These are phyloP conservation scores for Tolypocladium guangdongense DNA, from an alignment of 2,329 filamentous ascomycete species.

Conservation along the genomic window DNA sequence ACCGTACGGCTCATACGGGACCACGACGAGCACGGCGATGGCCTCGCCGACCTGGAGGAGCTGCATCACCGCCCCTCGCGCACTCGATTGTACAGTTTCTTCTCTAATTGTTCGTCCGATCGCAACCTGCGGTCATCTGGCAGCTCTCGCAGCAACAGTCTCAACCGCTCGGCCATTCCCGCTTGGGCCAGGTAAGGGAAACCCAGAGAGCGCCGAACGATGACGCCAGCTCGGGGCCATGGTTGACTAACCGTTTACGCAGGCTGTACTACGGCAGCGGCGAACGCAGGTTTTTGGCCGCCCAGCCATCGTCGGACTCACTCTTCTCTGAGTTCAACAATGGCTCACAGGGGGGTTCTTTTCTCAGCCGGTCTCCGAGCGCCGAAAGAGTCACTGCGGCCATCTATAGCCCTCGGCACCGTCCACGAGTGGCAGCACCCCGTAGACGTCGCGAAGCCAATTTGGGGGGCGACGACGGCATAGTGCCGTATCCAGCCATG, in stretches of 20 bases:
- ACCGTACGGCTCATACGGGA: slow-evolving; percentile 39
- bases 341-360: slow-evolving; percentile 34
- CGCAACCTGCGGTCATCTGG: slow-evolving; percentile 40
- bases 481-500: slow-evolving; percentile 22
- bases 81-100: slow-evolving; percentile 39
- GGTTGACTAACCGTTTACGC: slow-evolving; percentile 3
- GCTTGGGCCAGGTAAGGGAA: slow-evolving; percentile 40
- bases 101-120: slow-evolving; percentile 38
- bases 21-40: slow-evolving; percentile 54
- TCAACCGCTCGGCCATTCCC: slow-evolving; percentile 35
- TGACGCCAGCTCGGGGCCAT: not conserved
- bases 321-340: slow-evolving; percentile 35
- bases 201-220: not conserved
- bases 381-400: slow-evolving; percentile 34
- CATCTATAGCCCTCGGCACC: slow-evolving; percentile 34
- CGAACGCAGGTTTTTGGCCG: slow-evolving; percentile 41
- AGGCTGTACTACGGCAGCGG: slow-evolving; percentile 63
- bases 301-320: slow-evolving; percentile 31
- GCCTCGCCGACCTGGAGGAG: slow-evolving; percentile 47
- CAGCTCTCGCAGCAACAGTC: slow-evolving; percentile 36
- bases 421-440: slow-evolving; percentile 26
- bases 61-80: slow-evolving; percentile 43
- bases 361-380: slow-evolving; percentile 37
- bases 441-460: not conserved
- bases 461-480: slow-evolving; percentile 7